Evolutionary conservation across 2,329 filamentous ascomycete species (phyloP).

Genomic region (Trichoderma aggressivum): DNA sequence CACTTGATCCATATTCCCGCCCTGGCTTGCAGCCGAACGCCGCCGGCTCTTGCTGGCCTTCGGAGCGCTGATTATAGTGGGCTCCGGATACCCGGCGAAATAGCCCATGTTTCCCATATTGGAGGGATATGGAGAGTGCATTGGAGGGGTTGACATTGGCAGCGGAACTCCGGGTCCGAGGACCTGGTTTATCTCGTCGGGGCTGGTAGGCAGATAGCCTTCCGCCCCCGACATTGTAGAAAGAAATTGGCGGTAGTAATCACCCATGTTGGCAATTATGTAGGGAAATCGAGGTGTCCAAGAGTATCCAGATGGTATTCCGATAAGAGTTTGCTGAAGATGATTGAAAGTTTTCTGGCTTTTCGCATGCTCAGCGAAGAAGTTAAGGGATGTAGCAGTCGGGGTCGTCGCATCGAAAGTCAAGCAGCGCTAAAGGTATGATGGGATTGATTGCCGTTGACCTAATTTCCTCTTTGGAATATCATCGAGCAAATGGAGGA

Average conservation of each 20-base stretch:
- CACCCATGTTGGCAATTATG: slow-evolving; percentile 42
- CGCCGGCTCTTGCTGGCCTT: slow-evolving; percentile 50
- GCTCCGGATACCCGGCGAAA: slow-evolving; percentile 49
- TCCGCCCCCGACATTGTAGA: slow-evolving; percentile 49
- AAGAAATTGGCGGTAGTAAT: slow-evolving; percentile 56
- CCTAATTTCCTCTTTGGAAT: neutral
- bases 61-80: slow-evolving; percentile 45
- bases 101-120: slow-evolving; percentile 39
- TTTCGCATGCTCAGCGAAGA: slow-evolving; percentile 16
- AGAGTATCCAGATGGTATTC: neutral
- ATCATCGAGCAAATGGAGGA: neutral
- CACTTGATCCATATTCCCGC: slow-evolving; percentile 60
- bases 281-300: slow-evolving; percentile 12
- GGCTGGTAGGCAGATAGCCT: slow-evolving; percentile 36
- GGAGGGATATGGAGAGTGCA: slow-evolving; percentile 42
- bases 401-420: slow-evolving; percentile 15
- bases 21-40: slow-evolving; percentile 43
- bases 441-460: neutral
- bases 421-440: neutral
- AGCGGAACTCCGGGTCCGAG: slow-evolving; percentile 33
- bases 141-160: slow-evolving; percentile 30
- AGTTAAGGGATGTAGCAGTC: neutral
- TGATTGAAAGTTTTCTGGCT: neutral
- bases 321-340: neutral
- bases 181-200: slow-evolving; percentile 40